Conservation (phyloP, 306 rosid species). For the Styphnolobium japonicum region DNA sequence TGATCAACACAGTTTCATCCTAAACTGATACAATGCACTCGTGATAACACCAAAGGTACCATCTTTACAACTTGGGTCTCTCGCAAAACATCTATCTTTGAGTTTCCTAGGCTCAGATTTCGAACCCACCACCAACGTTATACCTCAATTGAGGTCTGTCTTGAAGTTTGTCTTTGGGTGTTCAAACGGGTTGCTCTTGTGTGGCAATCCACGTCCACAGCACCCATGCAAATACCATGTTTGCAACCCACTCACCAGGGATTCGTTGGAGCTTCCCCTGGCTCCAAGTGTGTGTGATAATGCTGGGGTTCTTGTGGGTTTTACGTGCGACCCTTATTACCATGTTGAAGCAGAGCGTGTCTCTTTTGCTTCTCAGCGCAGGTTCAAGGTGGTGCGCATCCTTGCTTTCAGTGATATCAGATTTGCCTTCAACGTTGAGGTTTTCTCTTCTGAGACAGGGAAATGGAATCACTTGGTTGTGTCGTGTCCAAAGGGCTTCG, state of each 20-base stretch:
- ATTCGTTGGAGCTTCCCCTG: background rate
- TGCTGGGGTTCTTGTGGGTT: slow-evolving; percentile 14
- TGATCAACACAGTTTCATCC: slow-evolving; percentile 7
- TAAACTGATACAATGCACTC: background rate
- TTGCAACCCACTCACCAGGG: slow-evolving; percentile 10
- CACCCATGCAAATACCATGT: slow-evolving; percentile 1
- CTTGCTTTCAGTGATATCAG: slow-evolving; percentile 8
- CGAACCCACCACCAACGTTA: background rate
- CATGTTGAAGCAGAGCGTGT: background rate
- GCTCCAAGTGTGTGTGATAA: background rate
- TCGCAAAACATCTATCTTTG: background rate
- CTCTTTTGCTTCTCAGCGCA: background rate
- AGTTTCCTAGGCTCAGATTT: background rate
- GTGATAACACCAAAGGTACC: background rate
- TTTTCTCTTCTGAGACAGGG: slow-evolving; percentile 19
- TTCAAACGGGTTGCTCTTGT: slow-evolving; percentile 21
- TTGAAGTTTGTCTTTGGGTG: background rate
- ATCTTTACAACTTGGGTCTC: background rate
- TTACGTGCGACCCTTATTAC: slow-evolving; percentile 22
- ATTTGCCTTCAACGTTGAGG: background rate
- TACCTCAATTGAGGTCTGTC: background rate
- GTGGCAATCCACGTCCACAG: background rate
- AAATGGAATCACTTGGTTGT: background rate
- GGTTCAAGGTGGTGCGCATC: slow-evolving; percentile 9
- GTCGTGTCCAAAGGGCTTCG: slow-evolving; percentile 15